These are phyloP conservation scores for Boletus pseudo-olivaceus DNA, from an alignment of 768 basidiomycete genomes.

Conservation along the genomic window DNA sequence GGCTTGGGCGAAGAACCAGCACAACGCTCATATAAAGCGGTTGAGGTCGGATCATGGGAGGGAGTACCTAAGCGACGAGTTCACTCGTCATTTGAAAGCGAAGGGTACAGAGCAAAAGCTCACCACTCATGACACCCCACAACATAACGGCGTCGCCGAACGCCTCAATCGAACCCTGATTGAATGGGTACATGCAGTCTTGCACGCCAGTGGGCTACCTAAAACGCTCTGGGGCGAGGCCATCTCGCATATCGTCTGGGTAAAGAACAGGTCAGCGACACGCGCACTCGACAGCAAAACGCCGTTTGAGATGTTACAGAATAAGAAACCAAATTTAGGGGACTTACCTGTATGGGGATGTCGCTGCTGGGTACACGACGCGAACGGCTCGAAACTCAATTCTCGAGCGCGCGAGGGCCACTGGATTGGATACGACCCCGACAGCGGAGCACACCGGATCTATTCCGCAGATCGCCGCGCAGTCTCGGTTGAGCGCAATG, in stretches of 20 bases:
- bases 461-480: not conserved
- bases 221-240: too few species aligned
- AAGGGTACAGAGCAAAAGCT: not conserved
- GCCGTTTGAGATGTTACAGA: not conserved
- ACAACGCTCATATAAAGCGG: not conserved
- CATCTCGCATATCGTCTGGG: too few species aligned
- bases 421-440: not conserved
- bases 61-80: not conserved
- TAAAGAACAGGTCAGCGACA: too few species aligned
- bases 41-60: not conserved
- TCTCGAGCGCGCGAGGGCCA: not conserved
- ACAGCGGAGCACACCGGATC: not conserved
- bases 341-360: not conserved
- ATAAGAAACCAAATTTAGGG: not conserved
- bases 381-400: not conserved
- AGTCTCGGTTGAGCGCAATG: not conserved
- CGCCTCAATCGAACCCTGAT: conserved; percentile 18
- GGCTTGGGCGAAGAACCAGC: not conserved
- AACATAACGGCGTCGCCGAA: conserved; percentile 30
- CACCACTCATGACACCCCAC: conserved; percentile 11
- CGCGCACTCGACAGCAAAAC: not conserved
- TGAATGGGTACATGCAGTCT: conserved; percentile 12
- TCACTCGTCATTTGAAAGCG: not conserved
- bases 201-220: conserved; percentile 16
- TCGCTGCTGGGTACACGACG: not conserved